Conservation (phyloP, 768 basidiomycete species). For the Tylopilus rubrobrunneus region DNA sequence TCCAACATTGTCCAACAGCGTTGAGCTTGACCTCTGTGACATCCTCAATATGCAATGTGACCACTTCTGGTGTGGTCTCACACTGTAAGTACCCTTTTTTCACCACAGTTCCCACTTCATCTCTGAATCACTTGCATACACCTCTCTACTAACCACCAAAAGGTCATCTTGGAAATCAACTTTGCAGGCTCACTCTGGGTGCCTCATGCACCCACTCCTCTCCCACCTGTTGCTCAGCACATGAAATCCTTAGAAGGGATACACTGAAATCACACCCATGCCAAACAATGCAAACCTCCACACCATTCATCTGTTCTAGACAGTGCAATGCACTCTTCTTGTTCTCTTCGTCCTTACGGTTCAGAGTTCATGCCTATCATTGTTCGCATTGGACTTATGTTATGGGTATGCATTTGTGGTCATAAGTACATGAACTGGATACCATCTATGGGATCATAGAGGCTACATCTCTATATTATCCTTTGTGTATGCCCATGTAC, state of each 20-base stretch:
- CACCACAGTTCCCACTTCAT: constrained; percentile 18
- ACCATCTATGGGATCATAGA: too few relatives aligned
- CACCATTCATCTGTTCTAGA: constrained; percentile 84
- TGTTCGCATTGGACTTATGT: constrained; percentile 38
- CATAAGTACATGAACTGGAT: constrained; percentile 19
- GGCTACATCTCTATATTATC: constrained; percentile 5
- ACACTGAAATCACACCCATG: constrained; percentile 86
- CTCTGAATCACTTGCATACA: constrained; percentile 39
- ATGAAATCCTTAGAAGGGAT: constrained; percentile 53
- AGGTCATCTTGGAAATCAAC: constrained; percentile 91
- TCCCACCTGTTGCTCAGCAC: constrained; percentile 20
- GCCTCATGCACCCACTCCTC: constrained; percentile 31
- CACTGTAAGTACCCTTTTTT: constrained; percentile 69
- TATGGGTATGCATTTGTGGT: constrained; percentile 76
- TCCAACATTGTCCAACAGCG: too few relatives aligned
- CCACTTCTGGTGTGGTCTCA: constrained; percentile 75
- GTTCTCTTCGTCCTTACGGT: not conserved
- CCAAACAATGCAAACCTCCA: constrained; percentile 77
- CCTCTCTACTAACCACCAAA: constrained; percentile 90
- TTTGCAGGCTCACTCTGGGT: constrained; percentile 86
- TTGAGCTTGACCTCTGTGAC: constrained; percentile 1
- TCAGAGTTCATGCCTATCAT: constrained; percentile 4
- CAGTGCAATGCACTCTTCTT: constrained; percentile 66
- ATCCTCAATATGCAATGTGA: constrained; percentile 60
- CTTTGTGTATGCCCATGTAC: too few relatives aligned